Base-by-base conservation (phyloP, 306 rosid genomes). In the Cajanus cajan region DNA sequence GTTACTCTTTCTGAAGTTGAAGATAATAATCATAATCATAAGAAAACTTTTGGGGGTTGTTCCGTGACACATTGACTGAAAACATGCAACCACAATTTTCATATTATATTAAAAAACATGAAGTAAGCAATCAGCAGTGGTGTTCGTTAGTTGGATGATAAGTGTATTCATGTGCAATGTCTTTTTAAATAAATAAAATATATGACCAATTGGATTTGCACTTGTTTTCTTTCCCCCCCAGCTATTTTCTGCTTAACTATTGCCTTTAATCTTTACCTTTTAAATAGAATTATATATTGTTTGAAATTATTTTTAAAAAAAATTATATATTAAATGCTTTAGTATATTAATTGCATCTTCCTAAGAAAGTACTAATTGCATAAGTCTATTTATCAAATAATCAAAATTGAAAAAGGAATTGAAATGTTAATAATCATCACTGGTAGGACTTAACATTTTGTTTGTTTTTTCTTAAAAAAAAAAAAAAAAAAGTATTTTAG, bases 141-240 rank as follows among this genome's bases (percentile, higher is more conserved):
- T 21, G 54, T 58, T 78, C 50, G 41, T 62, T 52, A 43, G 59
- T 39, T 72, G 74, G 73, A 36, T 21, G 33, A 55, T 37, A 40
- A 69, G 85, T 78, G 63, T 74, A 41, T 64, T 69, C 65, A 55
- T 57, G 82, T 78, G 71, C 82, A 63, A 57, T 63, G 71, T 68
- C 64, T 22, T 65, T 44, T 9, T 37, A 7, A 40, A 22, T 55
- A 3, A 10, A 41, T 18, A 47, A 36, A 40, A 62, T 43, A 10
- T 11, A 47, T n/a, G 16, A 71, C n/a, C n/a, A n/a, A 51, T 40
- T 41, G 40, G 44, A 40, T 21, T 31, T 69, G 25, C 63, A 69
- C 0, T 47, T 54, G 45, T 13, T 7, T 6, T 61, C 45, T 6
- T 44, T 36, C 31, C 16, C 22, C 41, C 12, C 3, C n/a, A n/a